Base-by-base conservation (phyloP, 169 alveolate genomes). In the Cryptosporidium canis region DNA sequence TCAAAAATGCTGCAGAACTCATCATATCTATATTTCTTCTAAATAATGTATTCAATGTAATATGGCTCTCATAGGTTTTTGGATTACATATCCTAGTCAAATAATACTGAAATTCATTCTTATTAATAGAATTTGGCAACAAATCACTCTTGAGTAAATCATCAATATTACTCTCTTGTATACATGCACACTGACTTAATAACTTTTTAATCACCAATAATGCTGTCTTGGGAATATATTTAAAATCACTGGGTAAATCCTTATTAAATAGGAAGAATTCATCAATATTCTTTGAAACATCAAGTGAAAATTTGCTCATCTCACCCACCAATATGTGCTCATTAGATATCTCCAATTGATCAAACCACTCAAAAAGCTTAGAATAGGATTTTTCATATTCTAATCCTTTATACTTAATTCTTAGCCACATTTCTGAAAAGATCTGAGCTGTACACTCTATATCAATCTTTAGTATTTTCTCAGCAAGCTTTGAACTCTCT, bases 151-250 rank as follows among this genome's bases (percentile, higher is more conserved):
- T 55, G 7, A 77, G 18, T 58, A 77, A 41, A 16, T 58, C 72
- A 41, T 77, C 72, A 12, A 44, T 37, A 58, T n/a, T 63, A 29
- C 6, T 35, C 24, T 61, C 24, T 29, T 61, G 9, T 53, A 77
- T 12, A 55, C 37, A 58, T 0, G 21, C 21, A 7, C 47, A n/a
- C 6, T 70, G 27, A 12, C 29, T 27, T 39, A 77, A 41, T 1
- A 68, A 21, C 39, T 58, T 77, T 58, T 39, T 21, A 39, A 77
- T 39, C 11, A 77, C 43, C 41, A 77, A 18, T 37, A 77, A n/a
- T 41, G 71, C 87, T 58, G 64, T 43, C 18, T 77, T 77, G n/a
- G 87, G 87, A 39, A 77, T 77, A 58, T 77, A 61, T 43, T 61
- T 58, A 39, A 77, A 77, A 11, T 58, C 87, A 12, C 18, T 21